phyloP scores from a whole-genome alignment of 2,329 filamentous ascomycete species.

The Coniochaeta prunicola region DNA sequence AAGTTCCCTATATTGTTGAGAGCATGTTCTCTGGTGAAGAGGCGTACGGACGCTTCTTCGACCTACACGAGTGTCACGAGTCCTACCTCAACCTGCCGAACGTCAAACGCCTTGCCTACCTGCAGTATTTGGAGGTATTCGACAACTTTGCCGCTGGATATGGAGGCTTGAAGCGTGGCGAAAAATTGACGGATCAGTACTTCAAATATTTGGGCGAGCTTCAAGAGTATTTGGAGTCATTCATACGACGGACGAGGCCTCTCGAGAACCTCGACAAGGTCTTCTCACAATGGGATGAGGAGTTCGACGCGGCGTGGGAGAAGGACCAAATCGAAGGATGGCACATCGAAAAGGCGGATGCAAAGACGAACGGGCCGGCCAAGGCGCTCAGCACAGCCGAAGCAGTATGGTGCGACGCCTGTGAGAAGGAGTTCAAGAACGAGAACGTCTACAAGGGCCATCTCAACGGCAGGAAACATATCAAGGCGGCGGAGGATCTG shows the following conservation, averaged over 20 bases:
- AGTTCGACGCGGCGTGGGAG: slow-evolving; percentile 80
- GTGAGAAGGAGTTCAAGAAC: slow-evolving; percentile 92
- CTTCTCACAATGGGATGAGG: slow-evolving; percentile 67
- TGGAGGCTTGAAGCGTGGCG: slow-evolving; percentile 65
- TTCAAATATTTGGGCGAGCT: slow-evolving; percentile 81
- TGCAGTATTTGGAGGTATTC: slow-evolving; percentile 89
- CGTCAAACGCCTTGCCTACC: slow-evolving; percentile 76
- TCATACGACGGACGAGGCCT: slow-evolving; percentile 77
- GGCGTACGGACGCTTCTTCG: slow-evolving; percentile 85
- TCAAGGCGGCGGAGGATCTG: slow-evolving; percentile 69
- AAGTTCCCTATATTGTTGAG: slow-evolving; percentile 65
- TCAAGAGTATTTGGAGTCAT: slow-evolving; percentile 77
- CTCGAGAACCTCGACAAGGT: slow-evolving; percentile 79
- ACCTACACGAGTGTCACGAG: slow-evolving; percentile 78
- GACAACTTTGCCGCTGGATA: slow-evolving; percentile 75
- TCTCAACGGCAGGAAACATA: slow-evolving; percentile 84
- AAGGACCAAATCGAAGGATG: slow-evolving; percentile 74
- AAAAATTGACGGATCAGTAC: slow-evolving; percentile 90
- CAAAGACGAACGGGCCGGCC: slow-evolving; percentile 29
- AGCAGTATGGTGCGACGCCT: slow-evolving; percentile 83
- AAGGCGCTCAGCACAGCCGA: slow-evolving; percentile 37
- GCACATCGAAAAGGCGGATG: slow-evolving; percentile 47
- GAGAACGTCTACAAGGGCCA: slow-evolving; percentile 91
- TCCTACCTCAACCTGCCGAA: slow-evolving; percentile 83
- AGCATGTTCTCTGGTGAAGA: slow-evolving; percentile 95